A percentile compares a stretch with the other conserved stretches of the same genome.
phyloP scores from a whole-genome alignment of 176 grass and related monocot genomes.

The Puya raimondii region DNA sequence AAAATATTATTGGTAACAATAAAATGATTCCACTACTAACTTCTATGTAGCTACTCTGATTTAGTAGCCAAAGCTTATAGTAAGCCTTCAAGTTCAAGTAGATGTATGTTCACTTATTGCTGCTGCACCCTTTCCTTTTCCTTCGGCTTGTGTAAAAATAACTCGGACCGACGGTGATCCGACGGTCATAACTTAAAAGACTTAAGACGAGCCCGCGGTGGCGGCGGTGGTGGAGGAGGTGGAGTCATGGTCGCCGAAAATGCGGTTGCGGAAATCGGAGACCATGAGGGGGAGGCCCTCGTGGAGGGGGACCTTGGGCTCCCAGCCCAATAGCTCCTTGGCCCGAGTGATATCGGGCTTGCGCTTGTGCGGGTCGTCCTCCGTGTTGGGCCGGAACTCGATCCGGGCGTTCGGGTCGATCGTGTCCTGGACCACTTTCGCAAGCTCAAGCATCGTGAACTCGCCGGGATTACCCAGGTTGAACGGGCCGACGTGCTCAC shows the following conservation, averaged over 20 bases:
- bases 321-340: conserved; percentile 72
- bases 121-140: background rate
- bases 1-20: conserved; percentile 37
- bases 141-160: background rate
- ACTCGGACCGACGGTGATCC: background rate
- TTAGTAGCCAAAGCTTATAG: conserved; percentile 16
- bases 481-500: conserved; percentile 76
- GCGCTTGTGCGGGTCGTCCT: conserved; percentile 89
- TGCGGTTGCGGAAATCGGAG: conserved; percentile 67
- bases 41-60: conserved; percentile 25
- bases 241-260: conserved; percentile 62
- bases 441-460: conserved; percentile 94
- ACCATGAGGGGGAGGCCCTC: conserved; percentile 87
- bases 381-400: conserved; percentile 79
- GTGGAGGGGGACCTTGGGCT: conserved; percentile 64
- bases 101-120: background rate
- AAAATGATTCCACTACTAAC: conserved; percentile 25
- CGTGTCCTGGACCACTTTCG: conserved; percentile 88
- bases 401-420: conserved; percentile 71
- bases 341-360: conserved; percentile 77
- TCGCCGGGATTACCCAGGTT: conserved; percentile 93
- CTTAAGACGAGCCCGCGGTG: background rate
- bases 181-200: background rate
- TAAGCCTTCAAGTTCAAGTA: background rate
- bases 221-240: background rate